phyloP scores from a whole-genome alignment of 306 rosid species.

The Albizia julibrissin region DNA sequence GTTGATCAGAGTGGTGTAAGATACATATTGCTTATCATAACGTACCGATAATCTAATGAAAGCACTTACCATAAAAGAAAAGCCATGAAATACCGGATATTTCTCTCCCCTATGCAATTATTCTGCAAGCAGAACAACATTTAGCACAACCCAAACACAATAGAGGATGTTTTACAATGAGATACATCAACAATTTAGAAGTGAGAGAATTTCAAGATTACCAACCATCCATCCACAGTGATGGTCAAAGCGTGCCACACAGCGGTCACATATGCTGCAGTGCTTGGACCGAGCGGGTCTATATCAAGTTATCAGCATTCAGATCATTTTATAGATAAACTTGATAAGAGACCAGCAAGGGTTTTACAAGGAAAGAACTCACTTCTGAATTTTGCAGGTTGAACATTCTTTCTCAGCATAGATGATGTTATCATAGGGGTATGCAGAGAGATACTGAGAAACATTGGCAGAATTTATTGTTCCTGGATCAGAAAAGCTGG shows the following conservation, averaged over 20 bases:
- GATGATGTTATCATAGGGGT: slow-evolving; percentile 84
- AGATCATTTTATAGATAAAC: slow-evolving; percentile 21
- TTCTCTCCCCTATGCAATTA: slow-evolving; percentile 97
- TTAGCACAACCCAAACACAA: slow-evolving; percentile 27
- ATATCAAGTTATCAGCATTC: slow-evolving; percentile 23
- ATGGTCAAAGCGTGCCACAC: slow-evolving; percentile 97
- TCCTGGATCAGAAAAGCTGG: slow-evolving; percentile 97
- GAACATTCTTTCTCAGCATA: slow-evolving; percentile 82
- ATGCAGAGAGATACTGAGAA: slow-evolving; percentile 73
- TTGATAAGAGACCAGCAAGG: slow-evolving; percentile 11
- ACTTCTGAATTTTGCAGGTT: slow-evolving; percentile 93
- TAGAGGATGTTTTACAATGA: slow-evolving; percentile 3
- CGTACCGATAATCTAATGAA: slow-evolving; percentile 24
- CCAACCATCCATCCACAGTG: slow-evolving; percentile 99
- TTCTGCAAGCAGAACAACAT: slow-evolving; percentile 60
- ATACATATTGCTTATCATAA: neutral
- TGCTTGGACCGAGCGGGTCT: slow-evolving; percentile 99
- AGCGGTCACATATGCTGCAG: slow-evolving; percentile 86
- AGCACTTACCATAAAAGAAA: slow-evolving; percentile 93
- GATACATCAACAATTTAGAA: slow-evolving; percentile 2
- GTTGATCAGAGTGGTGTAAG: neutral
- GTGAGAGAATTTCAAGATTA: slow-evolving; percentile 19
- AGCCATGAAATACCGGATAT: slow-evolving; percentile 78
- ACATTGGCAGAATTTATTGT: slow-evolving; percentile 73
- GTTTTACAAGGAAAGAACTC: slow-evolving; percentile 37